A percentile compares a stretch with the other conserved stretches of the same genome.
phyloP scores from a whole-genome alignment of 495 filamentous ascomycete genomes.

The Aspergillus incahuasiensis region DNA sequence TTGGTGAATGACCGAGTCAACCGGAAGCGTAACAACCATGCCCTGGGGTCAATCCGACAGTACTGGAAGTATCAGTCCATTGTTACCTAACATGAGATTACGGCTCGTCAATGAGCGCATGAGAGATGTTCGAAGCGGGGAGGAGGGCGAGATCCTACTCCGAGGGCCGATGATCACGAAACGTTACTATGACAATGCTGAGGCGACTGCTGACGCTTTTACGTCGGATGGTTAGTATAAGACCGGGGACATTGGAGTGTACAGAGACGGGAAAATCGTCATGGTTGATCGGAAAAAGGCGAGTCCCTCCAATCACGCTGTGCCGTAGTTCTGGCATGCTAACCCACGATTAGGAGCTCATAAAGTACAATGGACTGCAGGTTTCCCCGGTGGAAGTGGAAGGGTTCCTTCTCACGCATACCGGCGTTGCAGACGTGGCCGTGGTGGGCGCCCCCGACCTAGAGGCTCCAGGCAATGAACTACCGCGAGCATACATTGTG shows the following conservation, averaged over 20 bases:
- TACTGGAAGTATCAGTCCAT: conserved; percentile 16
- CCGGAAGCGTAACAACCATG: conserved; percentile 18
- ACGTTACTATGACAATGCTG: conserved; percentile 71
- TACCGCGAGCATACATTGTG: conserved; percentile 24
- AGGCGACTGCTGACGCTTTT: conserved; percentile 66
- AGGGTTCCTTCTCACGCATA: conserved; percentile 13
- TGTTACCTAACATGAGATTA: conserved; percentile 14
- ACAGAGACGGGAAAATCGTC: conserved; percentile 50
- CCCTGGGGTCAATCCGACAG: conserved; percentile 14
- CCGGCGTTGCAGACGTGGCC: conserved; percentile 13
- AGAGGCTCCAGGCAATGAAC: conserved; percentile 16
- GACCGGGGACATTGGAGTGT: conserved; percentile 75
- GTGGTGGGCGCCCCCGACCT: conserved; percentile 13
- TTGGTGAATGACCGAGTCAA: conserved; percentile 19
- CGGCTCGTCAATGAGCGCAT: conserved; percentile 11
- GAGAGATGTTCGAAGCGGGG: conserved; percentile 7
- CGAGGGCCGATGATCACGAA: conserved; percentile 46
- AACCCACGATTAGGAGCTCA: conserved; percentile 12
- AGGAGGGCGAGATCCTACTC: conserved; percentile 16
- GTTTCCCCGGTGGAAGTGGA: conserved; percentile 21
- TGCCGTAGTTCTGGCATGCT: neutral
- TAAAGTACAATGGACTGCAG: conserved; percentile 19
- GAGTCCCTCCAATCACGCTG: neutral
- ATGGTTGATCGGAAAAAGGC: conserved; percentile 18
- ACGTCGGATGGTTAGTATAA: conserved; percentile 80